phyloP scores from a whole-genome alignment of 768 basidiomycete genomes.

The Suillus luteus region DNA sequence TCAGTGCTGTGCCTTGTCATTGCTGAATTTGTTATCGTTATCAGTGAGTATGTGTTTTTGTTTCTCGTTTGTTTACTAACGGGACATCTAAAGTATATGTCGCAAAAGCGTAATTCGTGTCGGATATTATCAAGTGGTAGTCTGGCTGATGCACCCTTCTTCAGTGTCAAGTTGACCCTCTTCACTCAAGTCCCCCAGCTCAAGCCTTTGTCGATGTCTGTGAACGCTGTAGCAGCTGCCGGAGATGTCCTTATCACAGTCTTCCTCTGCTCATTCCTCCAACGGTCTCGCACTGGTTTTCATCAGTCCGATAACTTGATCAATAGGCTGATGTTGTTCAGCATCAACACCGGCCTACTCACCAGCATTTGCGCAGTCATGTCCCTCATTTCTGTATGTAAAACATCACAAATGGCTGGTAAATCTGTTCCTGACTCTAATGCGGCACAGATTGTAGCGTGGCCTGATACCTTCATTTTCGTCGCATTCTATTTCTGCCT shows the following conservation, averaged over 20 bases:
- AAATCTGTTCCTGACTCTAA: neutral
- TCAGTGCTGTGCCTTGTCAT: constrained; percentile 37
- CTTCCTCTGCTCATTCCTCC: constrained; percentile 44
- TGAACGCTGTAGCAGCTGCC: constrained; percentile 50
- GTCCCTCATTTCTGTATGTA: constrained; percentile 48
- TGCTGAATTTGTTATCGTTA: constrained; percentile 39
- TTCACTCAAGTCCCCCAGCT: constrained; percentile 47
- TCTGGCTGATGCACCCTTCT: neutral
- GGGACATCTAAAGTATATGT: constrained; percentile 32
- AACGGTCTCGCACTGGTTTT: constrained; percentile 47
- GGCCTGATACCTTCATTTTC: constrained; percentile 50
- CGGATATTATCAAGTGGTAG: neutral
- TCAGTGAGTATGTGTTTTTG: constrained; percentile 26
- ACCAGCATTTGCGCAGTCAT: constrained; percentile 50
- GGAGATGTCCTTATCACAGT: constrained; percentile 48
- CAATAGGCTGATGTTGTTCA: constrained; percentile 50
- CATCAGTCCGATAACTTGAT: constrained; percentile 51
- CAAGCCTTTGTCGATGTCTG: constrained; percentile 51
- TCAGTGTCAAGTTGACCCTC: constrained; percentile 40
- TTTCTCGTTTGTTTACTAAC: constrained; percentile 1
- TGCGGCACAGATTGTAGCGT: constrained; percentile 42
- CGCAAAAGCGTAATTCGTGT: constrained; percentile 32
- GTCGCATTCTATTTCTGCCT: constrained; percentile 58
- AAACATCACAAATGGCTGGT: neutral
- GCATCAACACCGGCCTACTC: constrained; percentile 36